phyloP scores from a whole-genome alignment of 305 asterid species.

The Vinca major region DNA sequence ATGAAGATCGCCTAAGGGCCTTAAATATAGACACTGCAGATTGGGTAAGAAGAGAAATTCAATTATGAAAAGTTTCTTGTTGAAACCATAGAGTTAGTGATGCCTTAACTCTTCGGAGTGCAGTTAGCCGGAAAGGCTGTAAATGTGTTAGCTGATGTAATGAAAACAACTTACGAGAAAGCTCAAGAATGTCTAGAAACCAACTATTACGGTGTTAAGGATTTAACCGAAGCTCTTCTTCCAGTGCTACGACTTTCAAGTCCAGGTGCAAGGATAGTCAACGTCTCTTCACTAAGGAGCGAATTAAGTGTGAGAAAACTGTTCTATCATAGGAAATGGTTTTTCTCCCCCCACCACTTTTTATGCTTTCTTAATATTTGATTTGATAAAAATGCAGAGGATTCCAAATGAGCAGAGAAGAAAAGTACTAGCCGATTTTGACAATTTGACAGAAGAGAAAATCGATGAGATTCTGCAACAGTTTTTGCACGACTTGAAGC shows the following conservation, averaged over 20 bases:
- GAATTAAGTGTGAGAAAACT: constrained; percentile 46
- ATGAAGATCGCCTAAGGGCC: constrained; percentile 53
- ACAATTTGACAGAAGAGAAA: constrained; percentile 49
- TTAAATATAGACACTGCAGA: constrained; percentile 46
- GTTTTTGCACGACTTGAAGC: constrained; percentile 43
- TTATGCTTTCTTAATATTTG: background rate
- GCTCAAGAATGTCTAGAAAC: constrained; percentile 59
- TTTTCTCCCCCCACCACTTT: background rate
- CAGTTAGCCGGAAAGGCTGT: constrained; percentile 68
- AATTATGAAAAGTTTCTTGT: background rate
- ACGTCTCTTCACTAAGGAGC: constrained; percentile 58
- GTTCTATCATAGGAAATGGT: background rate
- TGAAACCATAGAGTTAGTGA: background rate
- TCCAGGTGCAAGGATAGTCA: constrained; percentile 60
- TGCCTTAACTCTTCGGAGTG: constrained; percentile 10
- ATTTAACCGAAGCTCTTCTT: constrained; percentile 63
- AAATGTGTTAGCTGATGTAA: constrained; percentile 42
- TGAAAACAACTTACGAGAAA: constrained; percentile 40
- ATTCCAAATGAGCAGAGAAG: constrained; percentile 51
- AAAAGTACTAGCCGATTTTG: constrained; percentile 50
- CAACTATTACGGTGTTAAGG: constrained; percentile 67
- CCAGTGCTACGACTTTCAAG: constrained; percentile 49
- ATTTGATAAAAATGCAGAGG: constrained; percentile 34
- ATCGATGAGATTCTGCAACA: constrained; percentile 41
- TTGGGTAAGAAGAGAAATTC: constrained; percentile 40